Evolutionary conservation across 352 stramenopile species (phyloP), one percentile per base, ranked within the genome.

Genomic region (Phytophthora cryptogea): DNA sequence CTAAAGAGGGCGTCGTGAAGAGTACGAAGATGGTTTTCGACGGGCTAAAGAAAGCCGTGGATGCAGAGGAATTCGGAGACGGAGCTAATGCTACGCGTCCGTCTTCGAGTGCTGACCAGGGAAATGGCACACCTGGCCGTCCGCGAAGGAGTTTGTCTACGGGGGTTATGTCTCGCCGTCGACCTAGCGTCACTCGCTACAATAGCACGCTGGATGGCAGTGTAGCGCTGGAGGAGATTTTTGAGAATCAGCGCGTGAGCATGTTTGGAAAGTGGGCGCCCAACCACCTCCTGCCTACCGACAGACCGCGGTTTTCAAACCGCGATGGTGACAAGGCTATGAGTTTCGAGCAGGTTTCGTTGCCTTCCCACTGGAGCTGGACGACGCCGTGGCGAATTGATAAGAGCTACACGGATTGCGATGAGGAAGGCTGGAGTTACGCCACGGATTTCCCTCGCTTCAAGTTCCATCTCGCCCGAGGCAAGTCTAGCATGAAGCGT

Each of bases 401-500:
- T 73, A 92, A 85, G 72, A 93, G 76, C 59, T 95, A 95, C 72
- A 95, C 86, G 5, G 80, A 95, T 51, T 95, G 86, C 47, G 83
- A 95, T 40, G 86, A 93, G 41, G 83, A 95, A 77, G 86, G 86
- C 20, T 95, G 86, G 86, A 95, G 86, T 62, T 95, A 95, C 54
- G 86, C 86, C 8, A 92, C 76, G 5, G 83, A 93, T 49, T 95
- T 95, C 43, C 86, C 83, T 26, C 83, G 86, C 31, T 95, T 95
- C 63, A 95, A 95, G 64, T 70, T 74, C 33, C 86, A 95, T 48
- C 52, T 95, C 27, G 83, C 80, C 30, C 79, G 83, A 27, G 86
- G 86, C 36, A 91, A 89, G 54, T 93, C 83, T 28, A 92, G 82
- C 54, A 86, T 83, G 59, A 87, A 89, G 49, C 81, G 83, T 36